phyloP scores from a whole-genome alignment of 768 basidiomycete species.

The Kwoniella newhampshirensis region DNA sequence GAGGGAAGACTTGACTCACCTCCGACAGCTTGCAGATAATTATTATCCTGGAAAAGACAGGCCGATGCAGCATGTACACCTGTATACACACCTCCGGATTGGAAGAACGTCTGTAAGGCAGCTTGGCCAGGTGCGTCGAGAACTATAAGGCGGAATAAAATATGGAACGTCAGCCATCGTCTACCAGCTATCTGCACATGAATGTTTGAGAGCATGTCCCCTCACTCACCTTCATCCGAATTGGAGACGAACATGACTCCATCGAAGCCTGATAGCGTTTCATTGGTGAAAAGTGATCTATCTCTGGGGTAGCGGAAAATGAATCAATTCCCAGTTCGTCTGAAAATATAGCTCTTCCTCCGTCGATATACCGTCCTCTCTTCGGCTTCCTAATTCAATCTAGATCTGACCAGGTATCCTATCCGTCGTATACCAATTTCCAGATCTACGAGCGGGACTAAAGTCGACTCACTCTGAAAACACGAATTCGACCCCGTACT shows the following conservation, averaged over 20 bases:
- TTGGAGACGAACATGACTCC: constrained; percentile 69
- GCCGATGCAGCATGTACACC: constrained; percentile 69
- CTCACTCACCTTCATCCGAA: constrained; percentile 63
- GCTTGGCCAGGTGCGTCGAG: constrained; percentile 63
- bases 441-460: too few relatives aligned
- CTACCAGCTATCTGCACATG: neutral
- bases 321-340: too few relatives aligned
- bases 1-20: constrained; percentile 26
- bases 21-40: constrained; percentile 63
- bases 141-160: constrained; percentile 58
- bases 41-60: constrained; percentile 61
- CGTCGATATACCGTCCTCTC: neutral
- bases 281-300: constrained; percentile 60
- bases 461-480: constrained; percentile 61
- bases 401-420: too few relatives aligned
- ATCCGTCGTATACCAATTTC: too few relatives aligned
- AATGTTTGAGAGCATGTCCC: neutral
- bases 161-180: neutral
- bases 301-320: constrained; percentile 54
- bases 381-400: too few relatives aligned
- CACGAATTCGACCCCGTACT: constrained; percentile 62
- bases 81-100: constrained; percentile 69
- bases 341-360: neutral
- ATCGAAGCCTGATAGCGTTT: constrained; percentile 62
- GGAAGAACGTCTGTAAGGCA: constrained; percentile 66